Evolutionary conservation across 2,329 filamentous ascomycete genomes (phyloP).

Genomic region (Colletotrichum scovillei): DNA sequence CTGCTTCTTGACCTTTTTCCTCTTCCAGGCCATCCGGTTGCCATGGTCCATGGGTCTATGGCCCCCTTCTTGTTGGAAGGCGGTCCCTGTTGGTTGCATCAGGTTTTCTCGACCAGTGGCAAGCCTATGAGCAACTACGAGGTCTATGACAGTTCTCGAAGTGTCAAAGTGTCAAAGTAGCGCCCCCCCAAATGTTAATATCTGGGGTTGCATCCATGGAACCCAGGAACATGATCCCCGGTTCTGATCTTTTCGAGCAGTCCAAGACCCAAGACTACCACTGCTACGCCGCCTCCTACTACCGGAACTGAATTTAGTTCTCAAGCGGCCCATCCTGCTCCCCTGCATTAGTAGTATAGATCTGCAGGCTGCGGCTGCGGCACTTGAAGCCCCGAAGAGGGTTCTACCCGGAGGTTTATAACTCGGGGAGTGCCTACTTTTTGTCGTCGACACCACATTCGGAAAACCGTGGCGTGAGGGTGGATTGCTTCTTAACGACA

Average conservation of each 20-base stretch:
- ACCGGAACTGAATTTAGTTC: neutral
- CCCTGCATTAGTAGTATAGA: conserved; percentile 13
- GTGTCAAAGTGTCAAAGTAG: neutral
- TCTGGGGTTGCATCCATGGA: conserved; percentile 29
- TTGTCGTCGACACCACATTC: neutral
- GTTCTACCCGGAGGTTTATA: conserved; percentile 11
- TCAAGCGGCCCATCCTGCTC: neutral
- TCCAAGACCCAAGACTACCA: neutral
- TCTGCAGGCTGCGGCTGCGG: conserved; percentile 3
- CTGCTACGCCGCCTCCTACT: conserved; percentile 5
- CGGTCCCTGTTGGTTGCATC: neutral
- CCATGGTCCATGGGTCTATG: neutral
- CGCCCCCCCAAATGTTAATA: neutral
- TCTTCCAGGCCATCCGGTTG: neutral
- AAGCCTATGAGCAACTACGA: neutral
- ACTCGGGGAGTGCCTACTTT: conserved; percentile 1
- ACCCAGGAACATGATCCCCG: conserved; percentile 11
- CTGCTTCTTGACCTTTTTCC: neutral
- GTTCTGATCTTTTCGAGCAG: conserved; percentile 16
- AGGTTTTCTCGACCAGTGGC: neutral
- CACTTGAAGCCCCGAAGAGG: neutral
- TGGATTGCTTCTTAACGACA: neutral
- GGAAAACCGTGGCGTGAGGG: neutral
- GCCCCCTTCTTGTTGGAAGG: neutral
- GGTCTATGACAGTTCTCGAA: neutral